These are phyloP conservation scores for Scheffersomyces insectosa DNA, from an alignment of 1,139 yeast genomes.

Conservation along the genomic window DNA sequence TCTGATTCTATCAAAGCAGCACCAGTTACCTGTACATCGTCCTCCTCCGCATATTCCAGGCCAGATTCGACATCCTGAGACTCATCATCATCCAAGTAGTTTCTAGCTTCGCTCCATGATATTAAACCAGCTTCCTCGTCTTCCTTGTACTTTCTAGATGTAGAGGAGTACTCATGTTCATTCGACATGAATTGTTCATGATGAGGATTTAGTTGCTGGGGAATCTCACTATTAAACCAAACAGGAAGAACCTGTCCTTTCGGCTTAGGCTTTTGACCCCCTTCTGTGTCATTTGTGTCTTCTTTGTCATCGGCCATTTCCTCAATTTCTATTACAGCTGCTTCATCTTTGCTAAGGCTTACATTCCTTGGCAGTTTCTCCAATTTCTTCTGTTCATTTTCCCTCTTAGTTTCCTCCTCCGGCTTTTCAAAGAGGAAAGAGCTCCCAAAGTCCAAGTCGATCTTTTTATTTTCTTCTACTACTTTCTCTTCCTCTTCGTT, in stretches of 20 bases:
- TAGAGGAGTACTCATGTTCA: not conserved
- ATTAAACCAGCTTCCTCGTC: conserved; percentile 53
- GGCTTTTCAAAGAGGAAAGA: conserved; percentile 3
- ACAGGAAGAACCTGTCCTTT: conserved; percentile 20
- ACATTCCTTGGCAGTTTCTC: not conserved
- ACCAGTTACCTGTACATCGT: conserved; percentile 7
- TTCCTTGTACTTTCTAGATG: conserved; percentile 21
- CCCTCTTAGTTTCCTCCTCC: conserved; percentile 6
- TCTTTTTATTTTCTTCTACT: not conserved
- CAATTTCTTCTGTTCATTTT: conserved; percentile 1
- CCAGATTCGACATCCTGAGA: conserved; percentile 6
- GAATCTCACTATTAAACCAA: conserved; percentile 31
- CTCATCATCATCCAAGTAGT: conserved; percentile 19
- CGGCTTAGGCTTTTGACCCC: conserved; percentile 1
- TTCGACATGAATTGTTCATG: conserved; percentile 5
- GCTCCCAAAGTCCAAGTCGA: conserved; percentile 3
- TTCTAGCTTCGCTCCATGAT: conserved; percentile 48
- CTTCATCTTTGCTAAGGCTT: conserved; percentile 6
- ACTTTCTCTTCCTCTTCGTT: not conserved
- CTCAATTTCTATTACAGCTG: conserved; percentile 4
- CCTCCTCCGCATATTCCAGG: not conserved
- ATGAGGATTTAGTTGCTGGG: conserved; percentile 14
- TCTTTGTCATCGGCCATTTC: not conserved
- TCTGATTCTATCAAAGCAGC: no score
- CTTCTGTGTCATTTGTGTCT: not conserved